These are phyloP conservation scores for Comarum palustre DNA, from an alignment of 306 rosid genomes.

Conservation along the genomic window DNA sequence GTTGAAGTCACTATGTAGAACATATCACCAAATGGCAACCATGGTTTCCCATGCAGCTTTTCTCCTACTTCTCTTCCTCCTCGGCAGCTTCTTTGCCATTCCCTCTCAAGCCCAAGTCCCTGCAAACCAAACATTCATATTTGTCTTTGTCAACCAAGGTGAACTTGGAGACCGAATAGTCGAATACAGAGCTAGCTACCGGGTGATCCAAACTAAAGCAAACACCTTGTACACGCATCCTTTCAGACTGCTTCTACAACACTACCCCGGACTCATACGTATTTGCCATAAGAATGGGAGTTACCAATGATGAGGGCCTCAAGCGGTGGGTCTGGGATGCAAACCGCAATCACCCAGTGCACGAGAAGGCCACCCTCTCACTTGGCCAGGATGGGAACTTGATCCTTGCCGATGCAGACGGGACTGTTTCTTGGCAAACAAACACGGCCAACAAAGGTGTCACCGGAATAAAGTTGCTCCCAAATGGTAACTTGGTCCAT, in stretches of 20 bases:
- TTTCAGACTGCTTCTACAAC: conserved; percentile 40
- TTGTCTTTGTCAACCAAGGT: conserved; percentile 31
- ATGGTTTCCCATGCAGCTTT: neutral
- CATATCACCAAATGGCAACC: conserved; percentile 3
- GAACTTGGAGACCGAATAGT: conserved; percentile 24
- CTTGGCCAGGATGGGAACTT: conserved; percentile 31
- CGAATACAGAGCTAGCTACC: conserved; percentile 29
- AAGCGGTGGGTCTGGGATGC: conserved; percentile 45
- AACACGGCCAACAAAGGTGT: conserved; percentile 38
- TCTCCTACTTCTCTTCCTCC: conserved; percentile 6
- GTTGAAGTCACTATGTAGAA: neutral
- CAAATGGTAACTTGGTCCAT: conserved; percentile 29
- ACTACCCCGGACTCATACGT: conserved; percentile 32
- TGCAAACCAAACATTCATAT: conserved; percentile 23
- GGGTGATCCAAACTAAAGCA: conserved; percentile 10
- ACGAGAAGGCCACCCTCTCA: conserved; percentile 32
- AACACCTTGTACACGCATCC: conserved; percentile 16
- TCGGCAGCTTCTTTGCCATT: conserved; percentile 8
- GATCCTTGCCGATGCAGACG: conserved; percentile 25
- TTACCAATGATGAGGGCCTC: conserved; percentile 15
- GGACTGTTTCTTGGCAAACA: conserved; percentile 35
- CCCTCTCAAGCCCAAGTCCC: conserved; percentile 32
- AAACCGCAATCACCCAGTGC: conserved; percentile 30
- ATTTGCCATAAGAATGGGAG: conserved; percentile 30
- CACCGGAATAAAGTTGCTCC: conserved; percentile 23